These are phyloP conservation scores for Teratosphaeria nubilosa DNA, from an alignment of 2,329 filamentous ascomycete genomes.

Conservation along the genomic window DNA sequence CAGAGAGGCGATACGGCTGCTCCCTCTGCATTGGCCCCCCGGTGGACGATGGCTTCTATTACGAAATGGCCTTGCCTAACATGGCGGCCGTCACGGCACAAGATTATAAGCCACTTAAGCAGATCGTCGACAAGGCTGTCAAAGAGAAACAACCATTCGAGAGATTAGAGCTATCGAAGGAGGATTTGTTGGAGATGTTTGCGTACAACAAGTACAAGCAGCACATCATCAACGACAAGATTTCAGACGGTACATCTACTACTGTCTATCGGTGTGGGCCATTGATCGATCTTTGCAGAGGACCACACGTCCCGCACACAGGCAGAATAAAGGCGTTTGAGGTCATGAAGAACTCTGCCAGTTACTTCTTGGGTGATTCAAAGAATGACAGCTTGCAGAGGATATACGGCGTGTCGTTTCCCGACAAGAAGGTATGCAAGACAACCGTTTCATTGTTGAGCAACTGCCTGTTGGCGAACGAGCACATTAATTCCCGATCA, in stretches of 20 bases:
- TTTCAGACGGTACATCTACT: conserved; percentile 77
- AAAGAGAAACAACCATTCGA: conserved; percentile 97
- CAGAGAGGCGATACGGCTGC: conserved; percentile 82
- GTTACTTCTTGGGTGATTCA: conserved; percentile 90
- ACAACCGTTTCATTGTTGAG: too few relatives aligned
- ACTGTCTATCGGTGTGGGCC: conserved; percentile 93
- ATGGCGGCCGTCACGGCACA: conserved; percentile 58
- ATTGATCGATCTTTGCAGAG: conserved; percentile 88
- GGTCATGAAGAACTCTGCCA: conserved; percentile 76
- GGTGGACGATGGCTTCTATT: conserved; percentile 88
- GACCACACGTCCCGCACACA: conserved; percentile 88
- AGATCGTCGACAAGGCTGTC: conserved; percentile 69
- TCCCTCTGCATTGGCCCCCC: conserved; percentile 89
- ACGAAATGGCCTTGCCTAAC: conserved; percentile 81
- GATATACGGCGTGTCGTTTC: conserved; percentile 94
- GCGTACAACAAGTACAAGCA: conserved; percentile 97
- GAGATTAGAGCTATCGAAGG: conserved; percentile 78
- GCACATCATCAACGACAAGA: conserved; percentile 90
- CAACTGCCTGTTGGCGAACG: too few relatives aligned
- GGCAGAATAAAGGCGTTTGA: conserved; percentile 90
- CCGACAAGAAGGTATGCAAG: conserved; percentile 73
- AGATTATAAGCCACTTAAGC: conserved; percentile 80
- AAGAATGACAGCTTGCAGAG: conserved; percentile 91
- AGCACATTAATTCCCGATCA: too few relatives aligned
- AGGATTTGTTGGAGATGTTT: conserved; percentile 91